Percentiles rank a stretch among this genome's conserved stretches.
These are phyloP conservation scores for Metarhizium robertsii DNA, from an alignment of 2,329 filamentous ascomycete species.

Conservation along the genomic window DNA sequence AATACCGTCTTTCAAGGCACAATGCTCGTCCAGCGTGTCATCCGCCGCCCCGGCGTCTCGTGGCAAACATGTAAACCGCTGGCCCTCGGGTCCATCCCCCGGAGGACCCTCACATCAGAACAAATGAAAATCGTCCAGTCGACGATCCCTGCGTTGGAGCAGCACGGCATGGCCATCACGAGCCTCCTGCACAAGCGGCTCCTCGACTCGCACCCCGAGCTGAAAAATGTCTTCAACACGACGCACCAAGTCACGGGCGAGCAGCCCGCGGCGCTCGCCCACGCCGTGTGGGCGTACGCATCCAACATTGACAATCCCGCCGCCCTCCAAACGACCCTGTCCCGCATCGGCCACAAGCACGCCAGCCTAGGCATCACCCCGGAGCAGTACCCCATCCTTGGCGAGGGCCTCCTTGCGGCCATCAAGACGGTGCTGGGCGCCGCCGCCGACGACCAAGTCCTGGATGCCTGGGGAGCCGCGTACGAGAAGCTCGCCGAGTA, in stretches of 20 bases:
- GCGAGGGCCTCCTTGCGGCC: conserved; percentile 52
- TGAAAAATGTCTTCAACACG: conserved; percentile 57
- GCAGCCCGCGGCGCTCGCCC: conserved; percentile 14
- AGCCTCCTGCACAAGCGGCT: conserved; percentile 59
- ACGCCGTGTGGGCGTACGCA: conserved; percentile 53
- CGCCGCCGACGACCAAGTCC: conserved; percentile 50
- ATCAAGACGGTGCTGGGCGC: conserved; percentile 55
- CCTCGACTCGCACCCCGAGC: conserved; percentile 49
- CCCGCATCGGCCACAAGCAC: conserved; percentile 56
- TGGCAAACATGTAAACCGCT: background rate
- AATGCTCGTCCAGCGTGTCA: background rate
- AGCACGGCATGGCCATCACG: conserved; percentile 57
- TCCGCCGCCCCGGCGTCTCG: background rate
- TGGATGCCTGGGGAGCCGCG: conserved; percentile 56
- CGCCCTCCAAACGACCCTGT: conserved; percentile 19
- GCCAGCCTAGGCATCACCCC: conserved; percentile 54
- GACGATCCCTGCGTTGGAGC: conserved; percentile 47
- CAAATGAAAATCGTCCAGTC: conserved; percentile 55
- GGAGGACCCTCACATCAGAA: conserved; percentile 10
- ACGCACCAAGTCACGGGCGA: conserved; percentile 15
- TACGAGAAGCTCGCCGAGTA: conserved; percentile 62
- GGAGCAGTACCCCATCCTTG: conserved; percentile 59
- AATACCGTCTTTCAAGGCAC: background rate
- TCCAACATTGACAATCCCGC: conserved; percentile 48
- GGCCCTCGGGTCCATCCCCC: background rate